Evolutionary conservation across 2,329 filamentous ascomycete species (phyloP).

Genomic region (Phaeophleospora eucalypticola): DNA sequence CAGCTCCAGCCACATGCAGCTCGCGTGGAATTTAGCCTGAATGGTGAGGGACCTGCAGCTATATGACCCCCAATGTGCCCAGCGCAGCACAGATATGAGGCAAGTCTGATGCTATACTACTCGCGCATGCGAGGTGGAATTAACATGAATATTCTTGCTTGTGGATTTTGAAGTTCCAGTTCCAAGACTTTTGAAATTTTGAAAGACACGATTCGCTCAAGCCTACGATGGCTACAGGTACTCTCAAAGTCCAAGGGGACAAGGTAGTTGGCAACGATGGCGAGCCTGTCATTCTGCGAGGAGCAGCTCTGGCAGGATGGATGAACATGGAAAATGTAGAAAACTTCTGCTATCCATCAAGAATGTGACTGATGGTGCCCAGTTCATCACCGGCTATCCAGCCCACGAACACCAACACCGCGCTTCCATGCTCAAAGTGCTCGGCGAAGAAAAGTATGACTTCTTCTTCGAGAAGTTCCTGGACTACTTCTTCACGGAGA

Average conservation of each 20-base stretch:
- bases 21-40: background rate
- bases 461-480: conserved; percentile 58
- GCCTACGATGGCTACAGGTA: conserved; percentile 8
- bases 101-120: background rate
- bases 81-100: background rate
- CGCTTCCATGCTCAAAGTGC: conserved; percentile 49
- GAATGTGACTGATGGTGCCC: conserved; percentile 18
- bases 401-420: conserved; percentile 57
- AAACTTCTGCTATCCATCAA: background rate
- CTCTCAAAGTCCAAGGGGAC: conserved; percentile 36
- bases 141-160: background rate
- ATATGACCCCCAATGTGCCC: too few species aligned
- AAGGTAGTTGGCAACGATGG: conserved; percentile 46
- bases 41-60: too few species aligned
- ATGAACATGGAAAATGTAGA: conserved; percentile 37
- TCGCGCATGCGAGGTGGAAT: background rate
- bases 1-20: background rate
- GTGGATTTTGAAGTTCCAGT: background rate
- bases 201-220: background rate
- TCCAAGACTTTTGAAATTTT: background rate
- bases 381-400: conserved; percentile 61
- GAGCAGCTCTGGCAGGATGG: conserved; percentile 46
- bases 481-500: conserved; percentile 57
- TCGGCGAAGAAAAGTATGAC: conserved; percentile 54
- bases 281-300: conserved; percentile 46